These are phyloP conservation scores for Eucalyptus curtisii DNA, from an alignment of 345 rosid genomes.

Conservation along the genomic window DNA sequence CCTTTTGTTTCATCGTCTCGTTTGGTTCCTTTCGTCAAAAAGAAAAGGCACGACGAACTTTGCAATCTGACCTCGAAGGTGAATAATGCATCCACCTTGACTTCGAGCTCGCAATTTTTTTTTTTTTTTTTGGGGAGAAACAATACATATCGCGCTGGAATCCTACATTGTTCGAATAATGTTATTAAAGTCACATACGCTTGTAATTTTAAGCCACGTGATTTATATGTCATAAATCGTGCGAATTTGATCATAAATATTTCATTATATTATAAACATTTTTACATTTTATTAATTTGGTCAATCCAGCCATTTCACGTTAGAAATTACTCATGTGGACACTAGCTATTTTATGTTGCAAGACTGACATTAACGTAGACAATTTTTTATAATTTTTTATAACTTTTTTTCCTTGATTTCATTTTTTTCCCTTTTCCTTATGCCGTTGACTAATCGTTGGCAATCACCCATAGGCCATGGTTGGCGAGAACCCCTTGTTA, in stretches of 20 bases:
- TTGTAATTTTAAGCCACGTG: background rate
- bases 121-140: background rate
- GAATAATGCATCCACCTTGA: background rate
- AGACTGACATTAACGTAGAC: fast-evolving
- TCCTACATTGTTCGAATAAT: background rate
- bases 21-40: background rate
- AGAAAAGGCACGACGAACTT: background rate
- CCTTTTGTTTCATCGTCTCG: background rate
- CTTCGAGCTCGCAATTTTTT: background rate
- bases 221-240: background rate
- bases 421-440: too few species aligned
- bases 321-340: background rate
- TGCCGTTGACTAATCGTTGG: background rate
- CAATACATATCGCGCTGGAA: background rate
- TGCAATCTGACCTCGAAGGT: background rate
- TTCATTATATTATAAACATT: too few species aligned
- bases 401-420: too few species aligned
- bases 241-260: too few species aligned
- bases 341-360: too few species aligned
- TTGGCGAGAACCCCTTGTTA: background rate
- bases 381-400: too few species aligned
- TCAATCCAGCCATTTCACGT: too few species aligned
- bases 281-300: too few species aligned
- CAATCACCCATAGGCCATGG: background rate
- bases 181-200: background rate